Evolutionary conservation across 805 yeast species (phyloP).

Genomic region (Zygosaccharomyces bisporus): DNA sequence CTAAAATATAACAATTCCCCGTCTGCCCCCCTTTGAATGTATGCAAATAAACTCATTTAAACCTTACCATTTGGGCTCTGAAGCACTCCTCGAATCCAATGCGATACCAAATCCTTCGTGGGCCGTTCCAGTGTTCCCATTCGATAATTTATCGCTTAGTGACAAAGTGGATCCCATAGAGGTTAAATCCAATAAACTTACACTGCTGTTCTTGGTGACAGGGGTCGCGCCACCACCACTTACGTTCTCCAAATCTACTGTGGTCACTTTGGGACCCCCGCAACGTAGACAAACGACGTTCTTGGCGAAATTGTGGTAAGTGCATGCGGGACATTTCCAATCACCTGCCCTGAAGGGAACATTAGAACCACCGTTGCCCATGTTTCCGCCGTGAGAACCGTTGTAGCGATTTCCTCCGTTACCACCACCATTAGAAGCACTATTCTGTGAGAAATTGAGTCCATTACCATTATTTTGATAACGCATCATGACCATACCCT

Average conservation of each 20-base stretch:
- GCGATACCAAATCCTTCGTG: slow-evolving; percentile 21
- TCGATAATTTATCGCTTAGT: slow-evolving; percentile 6
- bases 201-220: slow-evolving; percentile 12
- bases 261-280: slow-evolving; percentile 56
- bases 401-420: slow-evolving; percentile 16
- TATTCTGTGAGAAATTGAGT: slow-evolving; percentile 1
- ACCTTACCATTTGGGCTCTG: slow-evolving; percentile 24
- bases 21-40: slow-evolving; percentile 3
- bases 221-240: slow-evolving; percentile 6
- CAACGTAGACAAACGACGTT: slow-evolving; percentile 84
- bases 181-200: slow-evolving; percentile 15
- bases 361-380: slow-evolving; percentile 40
- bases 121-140: not conserved
- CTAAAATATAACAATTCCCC: slow-evolving; percentile 5
- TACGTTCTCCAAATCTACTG: slow-evolving; percentile 13
- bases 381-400: slow-evolving; percentile 23
- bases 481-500: slow-evolving; percentile 9
- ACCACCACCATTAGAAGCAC: slow-evolving; percentile 15
- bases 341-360: slow-evolving; percentile 98
- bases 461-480: slow-evolving; percentile 1
- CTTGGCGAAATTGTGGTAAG: slow-evolving; percentile 90
- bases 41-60: slow-evolving; percentile 3
- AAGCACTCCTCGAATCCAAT: slow-evolving; percentile 21
- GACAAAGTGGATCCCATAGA: slow-evolving; percentile 12
- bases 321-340: slow-evolving; percentile 85